Evolutionary conservation across 805 yeast species (phyloP), one percentile per base, ranked within the genome.

Genomic region (Teunomyces tritomae): DNA sequence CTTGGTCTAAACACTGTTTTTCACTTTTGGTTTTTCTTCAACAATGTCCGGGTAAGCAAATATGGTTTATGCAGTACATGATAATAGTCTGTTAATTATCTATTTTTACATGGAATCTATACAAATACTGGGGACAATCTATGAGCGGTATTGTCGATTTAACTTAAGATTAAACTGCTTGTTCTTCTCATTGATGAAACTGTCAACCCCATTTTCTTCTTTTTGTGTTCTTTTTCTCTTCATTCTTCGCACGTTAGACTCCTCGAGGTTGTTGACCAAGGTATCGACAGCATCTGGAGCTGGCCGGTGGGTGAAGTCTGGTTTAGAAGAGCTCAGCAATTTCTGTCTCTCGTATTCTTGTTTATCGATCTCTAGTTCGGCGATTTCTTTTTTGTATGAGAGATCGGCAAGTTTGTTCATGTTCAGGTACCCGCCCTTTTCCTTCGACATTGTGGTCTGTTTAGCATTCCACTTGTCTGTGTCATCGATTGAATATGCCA

Each of bases 131-230:
- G 4, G 4, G n/a, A 14, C n/a, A 6, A 17, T 35, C 17, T 26
- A 37, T 8, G 40, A 24, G 29, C 40, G 28, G 55, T 81, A 83
- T 51, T 81, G 81, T 28, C 90, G 69, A 39, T 78, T 64, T 53
- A 87, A 67, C 57, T 87, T 87, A 59, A 77, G 79, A 65, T 87
- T 87, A 65, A 87, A 87, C 55, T 84, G 84, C 59, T 76, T 78
- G 70, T 87, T 87, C 63, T 83, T 84, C 53, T 83, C 89, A 59
- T 84, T 87, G 59, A 87, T 80, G 62, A 68, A 77, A 27, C 77
- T 70, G 4, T 68, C 70, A 14, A 60, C 71, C 4, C 61, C 68
- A 4, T 62, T 74, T 3, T 60, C 70, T 8, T 63, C 67, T 8
- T 57, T 62, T 44, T 67, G 58, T 44, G 58, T 62, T 48, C 63